Base-by-base conservation (phyloP, 192 early-diverging fungal species). In the Rhizoclosmatium sp. region DNA sequence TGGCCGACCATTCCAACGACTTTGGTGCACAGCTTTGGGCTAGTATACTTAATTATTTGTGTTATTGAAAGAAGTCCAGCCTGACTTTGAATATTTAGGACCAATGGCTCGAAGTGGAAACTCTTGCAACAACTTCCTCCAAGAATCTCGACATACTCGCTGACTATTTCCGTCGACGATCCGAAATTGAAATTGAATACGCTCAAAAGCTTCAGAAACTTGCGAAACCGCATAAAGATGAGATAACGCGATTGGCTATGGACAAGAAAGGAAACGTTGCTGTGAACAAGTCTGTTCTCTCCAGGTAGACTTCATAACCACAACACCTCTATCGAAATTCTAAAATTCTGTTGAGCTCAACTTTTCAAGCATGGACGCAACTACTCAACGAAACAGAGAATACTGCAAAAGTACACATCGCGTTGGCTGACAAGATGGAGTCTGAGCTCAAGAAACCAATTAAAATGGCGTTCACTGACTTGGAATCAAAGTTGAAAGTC, bases 141-240 rank as follows among this genome's bases (percentile, higher is more conserved):
- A 47, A 80, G 19, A 75, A 48, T 56, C 69, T 83, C 39, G 77
- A 81, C 31, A 71, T 54, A 23, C 51, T 84, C 9, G 76, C 75
- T 68, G 82, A 86, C n/a, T 86, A 84, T 59, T 75, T 86, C 23
- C 78, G 81, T 44, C 48, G 66, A 14, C 75, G 80, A 19, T 69
- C 80, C 40, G 82, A 82, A 49, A 83, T 86, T 65, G 85, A 86
- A 47, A 31, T 58, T 21, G 82, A 86, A 31, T 86, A 86, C 60
- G 76, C 80, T 2, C 47, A 62, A 23, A 64, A 42, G 21, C 71
- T 86, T 54, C 69, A 75, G 21, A 80, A 78, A 69, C 82, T 86
- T 0, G 82, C 66, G 4, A 81, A 80, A 54, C 51, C 69, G 54
- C 80, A 86, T 41, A 78, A 80, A 60, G 84, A 85, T 41, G 85